Evolutionary conservation across 768 basidiomycete genomes (phyloP).

Genomic region (Macrolepiota fuliginosa): DNA sequence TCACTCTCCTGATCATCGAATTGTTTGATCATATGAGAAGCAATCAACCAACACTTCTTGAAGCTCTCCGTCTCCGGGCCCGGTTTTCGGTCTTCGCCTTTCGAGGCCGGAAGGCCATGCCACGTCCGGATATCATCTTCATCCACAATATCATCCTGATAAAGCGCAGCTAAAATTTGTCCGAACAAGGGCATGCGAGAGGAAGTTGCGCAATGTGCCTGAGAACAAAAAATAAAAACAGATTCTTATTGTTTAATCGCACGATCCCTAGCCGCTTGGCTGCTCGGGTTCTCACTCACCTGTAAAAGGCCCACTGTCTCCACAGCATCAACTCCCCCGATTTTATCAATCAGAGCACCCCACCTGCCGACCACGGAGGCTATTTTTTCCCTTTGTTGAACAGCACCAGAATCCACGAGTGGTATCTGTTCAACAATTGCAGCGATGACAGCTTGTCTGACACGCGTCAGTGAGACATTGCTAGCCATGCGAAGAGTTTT

Average conservation of each 20-base stretch:
- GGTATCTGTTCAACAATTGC: constrained; percentile 74
- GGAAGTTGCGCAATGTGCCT: constrained; percentile 67
- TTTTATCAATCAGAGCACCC: constrained; percentile 78
- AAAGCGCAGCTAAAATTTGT: constrained; percentile 80
- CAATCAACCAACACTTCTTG: constrained; percentile 67
- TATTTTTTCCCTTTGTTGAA: constrained; percentile 65
- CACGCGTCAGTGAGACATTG: constrained; percentile 85
- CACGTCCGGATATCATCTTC: constrained; percentile 89
- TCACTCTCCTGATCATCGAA: constrained; percentile 76
- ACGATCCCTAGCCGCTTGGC: neutral
- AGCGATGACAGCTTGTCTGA: constrained; percentile 86
- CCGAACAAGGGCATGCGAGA: constrained; percentile 74
- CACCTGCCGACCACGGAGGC: constrained; percentile 65
- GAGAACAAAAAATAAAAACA: neutral
- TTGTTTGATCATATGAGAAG: constrained; percentile 75
- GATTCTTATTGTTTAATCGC: constrained; percentile 1
- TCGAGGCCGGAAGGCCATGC: constrained; percentile 60
- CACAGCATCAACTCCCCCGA: constrained; percentile 81
- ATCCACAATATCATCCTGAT: constrained; percentile 89
- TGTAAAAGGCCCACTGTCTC: constrained; percentile 81
- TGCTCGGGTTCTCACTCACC: constrained; percentile 35
- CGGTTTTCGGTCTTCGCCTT: constrained; percentile 44
- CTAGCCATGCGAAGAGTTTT: constrained; percentile 97
- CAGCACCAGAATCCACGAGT: constrained; percentile 53
- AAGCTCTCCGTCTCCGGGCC: constrained; percentile 50